Conservation (phyloP, 2,329 filamentous ascomycete genomes). For the Periglandula ipomoeae region DNA sequence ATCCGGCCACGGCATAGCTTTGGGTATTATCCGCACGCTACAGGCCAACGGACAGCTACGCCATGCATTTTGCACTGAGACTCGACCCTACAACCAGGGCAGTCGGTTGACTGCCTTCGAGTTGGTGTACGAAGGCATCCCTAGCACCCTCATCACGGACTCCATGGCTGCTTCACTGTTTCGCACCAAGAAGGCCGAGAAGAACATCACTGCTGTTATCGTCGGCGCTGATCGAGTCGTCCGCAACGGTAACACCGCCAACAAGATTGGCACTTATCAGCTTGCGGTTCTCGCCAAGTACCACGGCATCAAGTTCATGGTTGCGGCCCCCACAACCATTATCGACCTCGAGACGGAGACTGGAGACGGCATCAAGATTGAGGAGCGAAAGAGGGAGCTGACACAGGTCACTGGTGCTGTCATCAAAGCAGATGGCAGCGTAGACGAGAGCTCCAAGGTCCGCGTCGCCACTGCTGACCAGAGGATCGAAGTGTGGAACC, state of each 20-base stretch:
- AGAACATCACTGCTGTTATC: slow-evolving; percentile 75
- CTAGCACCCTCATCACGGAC: slow-evolving; percentile 85
- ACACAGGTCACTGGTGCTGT: slow-evolving; percentile 75
- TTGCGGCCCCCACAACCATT: slow-evolving; percentile 88
- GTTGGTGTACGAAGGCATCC: slow-evolving; percentile 87
- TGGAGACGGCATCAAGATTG: slow-evolving; percentile 77
- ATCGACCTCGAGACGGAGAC: slow-evolving; percentile 77
- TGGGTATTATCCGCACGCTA: slow-evolving; percentile 86
- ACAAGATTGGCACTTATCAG: slow-evolving; percentile 95
- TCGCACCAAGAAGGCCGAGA: slow-evolving; percentile 46
- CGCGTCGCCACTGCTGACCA: slow-evolving; percentile 72
- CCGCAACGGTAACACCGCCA: slow-evolving; percentile 93
- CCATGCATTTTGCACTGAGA: slow-evolving; percentile 94
- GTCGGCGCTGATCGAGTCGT: slow-evolving; percentile 94
- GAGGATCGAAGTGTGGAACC: slow-evolving; percentile 87
- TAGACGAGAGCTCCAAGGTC: slow-evolving; percentile 55
- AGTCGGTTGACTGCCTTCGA: slow-evolving; percentile 92
- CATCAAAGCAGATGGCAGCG: slow-evolving; percentile 50
- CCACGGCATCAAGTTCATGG: slow-evolving; percentile 88
- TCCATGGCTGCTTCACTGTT: slow-evolving; percentile 93
- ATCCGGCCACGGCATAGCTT: slow-evolving; percentile 91
- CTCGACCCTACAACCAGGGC: slow-evolving; percentile 94
- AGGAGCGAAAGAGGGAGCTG: slow-evolving; percentile 77
- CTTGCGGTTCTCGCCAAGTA: slow-evolving; percentile 82
- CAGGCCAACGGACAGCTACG: slow-evolving; percentile 55